phyloP scores from a whole-genome alignment of 2,329 filamentous ascomycete species.

The Emericellopsis atlantica region DNA sequence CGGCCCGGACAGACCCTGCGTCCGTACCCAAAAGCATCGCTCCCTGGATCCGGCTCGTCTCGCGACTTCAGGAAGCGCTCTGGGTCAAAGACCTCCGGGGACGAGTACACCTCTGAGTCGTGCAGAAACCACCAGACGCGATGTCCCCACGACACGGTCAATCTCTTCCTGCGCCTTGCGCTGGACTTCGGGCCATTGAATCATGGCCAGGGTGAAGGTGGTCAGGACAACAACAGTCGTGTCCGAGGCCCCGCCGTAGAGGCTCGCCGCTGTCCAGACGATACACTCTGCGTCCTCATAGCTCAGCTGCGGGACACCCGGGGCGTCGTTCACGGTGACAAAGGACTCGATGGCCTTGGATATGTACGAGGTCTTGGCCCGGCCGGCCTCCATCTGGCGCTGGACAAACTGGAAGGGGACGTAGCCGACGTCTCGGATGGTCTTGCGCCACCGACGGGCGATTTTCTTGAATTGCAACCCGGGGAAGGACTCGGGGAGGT shows the following conservation, averaged over 20 bases:
- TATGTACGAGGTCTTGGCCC: conserved; percentile 1
- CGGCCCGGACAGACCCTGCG: conserved; percentile 9
- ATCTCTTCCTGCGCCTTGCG: conserved; percentile 11
- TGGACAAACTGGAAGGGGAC: conserved; percentile 9
- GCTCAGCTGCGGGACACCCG: too few species aligned
- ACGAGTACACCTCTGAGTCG: conserved; percentile 52
- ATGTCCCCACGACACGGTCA: conserved; percentile 13
- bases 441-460: conserved; percentile 8
- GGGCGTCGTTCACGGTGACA: background rate
- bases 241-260: conserved; percentile 10
- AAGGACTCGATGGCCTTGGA: conserved; percentile 6
- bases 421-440: conserved; percentile 5
- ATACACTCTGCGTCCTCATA: background rate
- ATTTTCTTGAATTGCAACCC: conserved; percentile 10
- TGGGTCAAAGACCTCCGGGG: conserved; percentile 18
- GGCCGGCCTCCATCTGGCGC: conserved; percentile 4
- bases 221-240: conserved; percentile 12
- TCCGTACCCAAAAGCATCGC: conserved; percentile 8
- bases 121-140: conserved; percentile 34
- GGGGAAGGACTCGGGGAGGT: conserved; percentile 7
- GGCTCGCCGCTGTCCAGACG: conserved; percentile 4
- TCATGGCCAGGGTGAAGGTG: conserved; percentile 12
- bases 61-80: conserved; percentile 11
- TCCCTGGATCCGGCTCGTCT: conserved; percentile 6
- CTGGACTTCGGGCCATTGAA: conserved; percentile 9